Percentiles rank a stretch among this genome's conserved stretches.
phyloP scores from a whole-genome alignment of 2,329 filamentous ascomycete genomes.

The Ceratocystiopsis brevicomis region DNA sequence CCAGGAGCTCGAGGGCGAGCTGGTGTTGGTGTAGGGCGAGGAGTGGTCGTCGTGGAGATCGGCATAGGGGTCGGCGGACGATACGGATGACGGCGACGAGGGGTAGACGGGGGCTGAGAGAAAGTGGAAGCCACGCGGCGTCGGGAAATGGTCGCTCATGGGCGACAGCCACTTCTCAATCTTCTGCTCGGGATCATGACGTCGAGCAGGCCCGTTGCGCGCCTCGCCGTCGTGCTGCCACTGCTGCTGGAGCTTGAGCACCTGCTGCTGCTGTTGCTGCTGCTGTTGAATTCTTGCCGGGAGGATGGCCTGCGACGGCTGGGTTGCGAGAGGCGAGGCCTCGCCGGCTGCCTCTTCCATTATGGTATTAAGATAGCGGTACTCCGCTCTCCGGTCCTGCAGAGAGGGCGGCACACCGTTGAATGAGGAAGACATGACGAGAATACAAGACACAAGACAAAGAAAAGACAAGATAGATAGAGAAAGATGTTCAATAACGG shows the following conservation, averaged over 20 bases:
- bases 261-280: slow-evolving; percentile 1
- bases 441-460: slow-evolving; percentile 8
- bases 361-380: slow-evolving; percentile 42
- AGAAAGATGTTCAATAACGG: no score
- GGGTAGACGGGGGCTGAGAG: slow-evolving; percentile 43
- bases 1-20: slow-evolving; percentile 36
- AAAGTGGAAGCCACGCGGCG: slow-evolving; percentile 48
- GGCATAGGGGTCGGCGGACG: slow-evolving; percentile 30
- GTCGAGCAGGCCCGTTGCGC: slow-evolving; percentile 13
- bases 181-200: slow-evolving; percentile 22
- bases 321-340: slow-evolving; percentile 2
- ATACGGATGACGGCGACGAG: slow-evolving; percentile 37
- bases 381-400: slow-evolving; percentile 35
- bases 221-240: slow-evolving; percentile 3
- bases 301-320: not conserved
- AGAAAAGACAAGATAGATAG: not conserved
- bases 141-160: slow-evolving; percentile 48
- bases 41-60: slow-evolving; percentile 20
- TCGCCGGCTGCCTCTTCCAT: slow-evolving; percentile 26
- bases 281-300: slow-evolving; percentile 1
- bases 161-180: slow-evolving; percentile 41
- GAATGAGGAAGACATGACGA: slow-evolving; percentile 23
- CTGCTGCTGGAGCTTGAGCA: not conserved
- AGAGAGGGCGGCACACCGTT: slow-evolving; percentile 24
- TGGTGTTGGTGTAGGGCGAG: slow-evolving; percentile 13